phyloP scores from a whole-genome alignment of 2,329 filamentous ascomycete genomes.

The Blastomyces silverae region DNA sequence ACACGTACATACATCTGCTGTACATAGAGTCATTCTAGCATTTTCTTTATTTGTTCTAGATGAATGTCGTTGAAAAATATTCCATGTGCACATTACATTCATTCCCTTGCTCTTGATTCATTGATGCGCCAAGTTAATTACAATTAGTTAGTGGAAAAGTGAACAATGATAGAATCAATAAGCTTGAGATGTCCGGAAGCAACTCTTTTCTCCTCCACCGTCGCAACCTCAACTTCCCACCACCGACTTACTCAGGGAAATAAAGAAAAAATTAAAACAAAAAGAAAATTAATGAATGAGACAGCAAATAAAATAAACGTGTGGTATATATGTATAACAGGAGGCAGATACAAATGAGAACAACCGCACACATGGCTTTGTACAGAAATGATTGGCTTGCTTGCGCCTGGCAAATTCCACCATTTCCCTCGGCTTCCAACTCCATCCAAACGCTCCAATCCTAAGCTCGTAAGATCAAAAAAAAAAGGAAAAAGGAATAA shows the following conservation, averaged over 20 bases:
- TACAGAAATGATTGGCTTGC: conserved; percentile 8
- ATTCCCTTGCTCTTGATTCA: no score
- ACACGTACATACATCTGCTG: no score
- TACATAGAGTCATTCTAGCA: no score
- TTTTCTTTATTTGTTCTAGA: no score
- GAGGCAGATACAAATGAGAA: not conserved
- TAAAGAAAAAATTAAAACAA: not conserved
- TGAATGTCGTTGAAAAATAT: not conserved
- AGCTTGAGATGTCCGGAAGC: no score
- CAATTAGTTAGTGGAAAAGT: no score
- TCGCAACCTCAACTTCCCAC: not conserved
- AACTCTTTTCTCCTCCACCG: not conserved
- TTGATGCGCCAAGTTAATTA: no score
- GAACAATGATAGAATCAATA: no score
- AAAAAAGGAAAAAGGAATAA: not conserved
- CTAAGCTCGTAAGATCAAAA: not conserved
- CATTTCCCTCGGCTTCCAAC: not conserved
- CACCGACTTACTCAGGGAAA: not conserved
- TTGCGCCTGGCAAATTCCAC: conserved; percentile 8
- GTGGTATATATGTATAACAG: conserved; percentile 6
- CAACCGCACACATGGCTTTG: not conserved
- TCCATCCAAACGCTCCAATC: conserved; percentile 9
- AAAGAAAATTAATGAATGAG: not conserved
- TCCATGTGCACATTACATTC: not conserved
- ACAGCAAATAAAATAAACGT: not conserved